These are phyloP conservation scores for Linderniella brevidens DNA, from an alignment of 257 asterid genomes.

Conservation along the genomic window DNA sequence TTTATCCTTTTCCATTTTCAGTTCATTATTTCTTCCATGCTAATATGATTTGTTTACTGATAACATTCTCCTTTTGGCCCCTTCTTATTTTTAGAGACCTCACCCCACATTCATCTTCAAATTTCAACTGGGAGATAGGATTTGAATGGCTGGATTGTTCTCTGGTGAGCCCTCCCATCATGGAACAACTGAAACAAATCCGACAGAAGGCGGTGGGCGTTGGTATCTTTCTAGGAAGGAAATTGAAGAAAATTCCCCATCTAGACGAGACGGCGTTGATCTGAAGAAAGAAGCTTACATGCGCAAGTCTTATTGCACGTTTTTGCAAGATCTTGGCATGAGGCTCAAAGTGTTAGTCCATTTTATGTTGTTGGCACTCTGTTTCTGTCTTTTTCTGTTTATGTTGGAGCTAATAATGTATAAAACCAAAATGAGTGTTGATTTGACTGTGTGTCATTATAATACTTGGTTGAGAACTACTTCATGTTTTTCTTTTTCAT, in stretches of 20 bases:
- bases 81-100: no score
- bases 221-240: constrained; percentile 81
- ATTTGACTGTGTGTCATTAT: no score
- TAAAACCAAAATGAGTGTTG: no score
- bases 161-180: constrained; percentile 55
- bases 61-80: no score
- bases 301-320: constrained; percentile 74
- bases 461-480: no score
- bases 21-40: no score
- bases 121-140: constrained; percentile 11
- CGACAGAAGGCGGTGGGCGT: constrained; percentile 49
- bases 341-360: constrained; percentile 76
- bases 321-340: constrained; percentile 85
- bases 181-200: constrained; percentile 48
- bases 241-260: constrained; percentile 82
- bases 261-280: constrained; percentile 67
- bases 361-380: constrained; percentile 4
- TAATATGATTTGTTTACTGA: no score
- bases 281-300: constrained; percentile 73
- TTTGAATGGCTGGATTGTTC: constrained; percentile 44
- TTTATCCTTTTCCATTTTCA: no score
- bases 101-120: no score
- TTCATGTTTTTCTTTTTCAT: no score
- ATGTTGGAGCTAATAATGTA: background rate
- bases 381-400: background rate